Evolutionary conservation across 1,139 yeast species (phyloP).

Genomic region (Debaryomyces subglobosus): DNA sequence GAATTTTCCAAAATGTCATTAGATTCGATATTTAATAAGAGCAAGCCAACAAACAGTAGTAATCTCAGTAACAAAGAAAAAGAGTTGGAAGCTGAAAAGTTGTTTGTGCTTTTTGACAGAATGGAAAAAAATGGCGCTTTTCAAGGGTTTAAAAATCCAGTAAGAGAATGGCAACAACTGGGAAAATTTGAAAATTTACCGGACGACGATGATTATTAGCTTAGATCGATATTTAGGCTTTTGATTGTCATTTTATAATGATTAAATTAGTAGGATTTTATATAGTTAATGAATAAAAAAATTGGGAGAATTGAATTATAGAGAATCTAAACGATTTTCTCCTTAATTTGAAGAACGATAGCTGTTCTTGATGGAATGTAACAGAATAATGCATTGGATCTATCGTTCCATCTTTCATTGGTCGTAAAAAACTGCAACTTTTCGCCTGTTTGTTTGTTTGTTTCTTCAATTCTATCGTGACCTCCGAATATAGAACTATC

Average conservation of each 20-base stretch:
- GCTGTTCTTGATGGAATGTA: slow-evolving; percentile 87
- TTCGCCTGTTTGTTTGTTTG: slow-evolving; percentile 35
- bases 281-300: not conserved
- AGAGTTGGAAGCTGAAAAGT: slow-evolving; percentile 54
- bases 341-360: slow-evolving; percentile 53
- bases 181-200: slow-evolving; percentile 32
- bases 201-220: not conserved
- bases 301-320: not conserved
- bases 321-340: slow-evolving; percentile 7
- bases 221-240: not conserved
- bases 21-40: slow-evolving; percentile 92
- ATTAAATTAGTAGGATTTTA: not conserved
- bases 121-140: slow-evolving; percentile 51
- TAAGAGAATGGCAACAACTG: slow-evolving; percentile 37
- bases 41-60: slow-evolving; percentile 41
- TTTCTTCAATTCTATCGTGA: slow-evolving; percentile 68
- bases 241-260: not conserved
- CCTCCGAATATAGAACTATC: slow-evolving; percentile 82
- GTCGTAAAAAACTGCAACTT: slow-evolving; percentile 63
- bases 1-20: slow-evolving; percentile 96
- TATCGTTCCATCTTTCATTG: slow-evolving; percentile 76
- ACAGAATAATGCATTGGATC: slow-evolving; percentile 75
- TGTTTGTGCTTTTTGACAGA: slow-evolving; percentile 52
- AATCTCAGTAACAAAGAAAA: slow-evolving; percentile 53
- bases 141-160: slow-evolving; percentile 46